Conservation (phyloP, 306 rosid genomes). For the cucumber (Cucumis sativus) region DNA sequence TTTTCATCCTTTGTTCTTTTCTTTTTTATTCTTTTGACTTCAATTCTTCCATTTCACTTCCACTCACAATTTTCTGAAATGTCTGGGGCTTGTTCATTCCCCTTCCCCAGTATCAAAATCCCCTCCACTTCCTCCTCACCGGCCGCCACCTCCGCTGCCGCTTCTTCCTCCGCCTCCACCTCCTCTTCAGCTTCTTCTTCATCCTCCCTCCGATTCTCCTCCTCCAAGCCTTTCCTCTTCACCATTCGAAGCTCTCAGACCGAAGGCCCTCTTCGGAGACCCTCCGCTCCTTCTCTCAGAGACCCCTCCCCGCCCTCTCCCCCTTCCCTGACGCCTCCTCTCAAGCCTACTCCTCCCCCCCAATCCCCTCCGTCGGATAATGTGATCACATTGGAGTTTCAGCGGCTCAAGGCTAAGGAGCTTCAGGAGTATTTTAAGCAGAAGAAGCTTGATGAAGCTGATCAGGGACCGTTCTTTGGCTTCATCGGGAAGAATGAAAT, state of each 20-base stretch:
- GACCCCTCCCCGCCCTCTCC: constrained; percentile 31
- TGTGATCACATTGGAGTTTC: constrained; percentile 70
- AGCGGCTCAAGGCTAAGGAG: constrained; percentile 96
- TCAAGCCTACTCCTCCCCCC: constrained; percentile 33
- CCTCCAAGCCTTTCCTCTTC: constrained; percentile 22
- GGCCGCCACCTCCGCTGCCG: constrained; percentile 9
- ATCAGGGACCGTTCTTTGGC: constrained; percentile 76
- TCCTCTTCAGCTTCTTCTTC: constrained; percentile 23
- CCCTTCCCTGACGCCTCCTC: constrained; percentile 27
- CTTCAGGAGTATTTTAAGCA: constrained; percentile 78
- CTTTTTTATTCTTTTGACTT: not conserved
- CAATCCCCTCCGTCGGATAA: constrained; percentile 40
- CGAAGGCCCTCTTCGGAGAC: constrained; percentile 93
- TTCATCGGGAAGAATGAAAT: constrained; percentile 83
- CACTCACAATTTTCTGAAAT: constrained; percentile 11
- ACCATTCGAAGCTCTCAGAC: constrained; percentile 56
- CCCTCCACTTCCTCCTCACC: constrained; percentile 30
- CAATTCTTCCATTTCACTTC: constrained; percentile 4
- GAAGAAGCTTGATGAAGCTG: constrained; percentile 79
- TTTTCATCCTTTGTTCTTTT: not conserved
- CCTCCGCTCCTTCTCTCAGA: constrained; percentile 57
- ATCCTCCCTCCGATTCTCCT: constrained; percentile 27
- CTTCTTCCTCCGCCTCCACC: constrained; percentile 23
- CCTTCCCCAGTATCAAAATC: constrained; percentile 42
- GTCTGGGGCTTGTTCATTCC: constrained; percentile 69